phyloP scores from a whole-genome alignment of 495 filamentous ascomycete genomes.

The Penicillium pulvis region DNA sequence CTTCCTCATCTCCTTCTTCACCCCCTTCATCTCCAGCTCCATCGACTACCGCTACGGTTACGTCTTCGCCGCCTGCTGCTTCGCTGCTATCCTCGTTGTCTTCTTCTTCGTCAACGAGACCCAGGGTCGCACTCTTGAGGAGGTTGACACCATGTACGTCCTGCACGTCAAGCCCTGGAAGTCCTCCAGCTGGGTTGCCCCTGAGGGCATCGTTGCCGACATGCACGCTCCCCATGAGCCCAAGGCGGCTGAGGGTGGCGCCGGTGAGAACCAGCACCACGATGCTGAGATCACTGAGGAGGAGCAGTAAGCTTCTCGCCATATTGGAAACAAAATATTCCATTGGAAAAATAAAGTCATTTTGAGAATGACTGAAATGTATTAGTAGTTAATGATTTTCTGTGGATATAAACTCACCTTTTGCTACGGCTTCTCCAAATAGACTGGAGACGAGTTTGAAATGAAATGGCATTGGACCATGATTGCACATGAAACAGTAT shows the following conservation, averaged over 20 bases:
- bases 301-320: conserved; percentile 6
- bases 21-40: conserved; percentile 67
- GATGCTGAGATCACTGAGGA: conserved; percentile 21
- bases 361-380: conserved; percentile 11
- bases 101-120: conserved; percentile 82
- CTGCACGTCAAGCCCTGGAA: conserved; percentile 68
- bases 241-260: conserved; percentile 23
- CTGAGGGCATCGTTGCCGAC: conserved; percentile 41
- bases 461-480: conserved; percentile 18
- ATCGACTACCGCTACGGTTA: conserved; percentile 80
- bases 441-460: conserved; percentile 15
- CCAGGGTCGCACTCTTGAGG: conserved; percentile 68
- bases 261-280: conserved; percentile 28
- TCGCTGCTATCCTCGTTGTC: conserved; percentile 63
- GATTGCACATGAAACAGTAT: background rate
- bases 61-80: conserved; percentile 73
- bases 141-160: conserved; percentile 86
- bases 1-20: conserved; percentile 85
- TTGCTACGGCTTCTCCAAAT: conserved; percentile 16
- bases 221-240: conserved; percentile 26
- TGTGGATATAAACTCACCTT: conserved; percentile 25
- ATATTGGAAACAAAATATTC: background rate
- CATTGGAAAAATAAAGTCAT: background rate
- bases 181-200: conserved; percentile 59
- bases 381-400: conserved; percentile 14